phyloP scores from a whole-genome alignment of 2,329 filamentous ascomycete genomes.

The Aspergillus intermedius region DNA sequence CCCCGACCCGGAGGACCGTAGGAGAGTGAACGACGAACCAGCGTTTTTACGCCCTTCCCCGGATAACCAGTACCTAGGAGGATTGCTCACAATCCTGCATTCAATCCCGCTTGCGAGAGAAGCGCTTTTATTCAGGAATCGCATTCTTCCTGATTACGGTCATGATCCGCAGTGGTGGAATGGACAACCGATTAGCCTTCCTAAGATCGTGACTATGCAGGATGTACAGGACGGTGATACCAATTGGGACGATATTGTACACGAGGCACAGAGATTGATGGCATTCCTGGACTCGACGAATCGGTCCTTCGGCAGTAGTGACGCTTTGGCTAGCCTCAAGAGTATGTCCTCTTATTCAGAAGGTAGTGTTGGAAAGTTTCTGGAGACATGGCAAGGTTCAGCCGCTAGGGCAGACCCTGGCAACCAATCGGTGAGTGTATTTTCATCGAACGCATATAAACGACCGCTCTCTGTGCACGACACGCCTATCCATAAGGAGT shows the following conservation, averaged over 20 bases:
- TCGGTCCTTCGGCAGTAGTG: slow-evolving; percentile 53
- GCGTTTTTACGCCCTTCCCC: slow-evolving; percentile 53
- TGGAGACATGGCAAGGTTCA: slow-evolving; percentile 45
- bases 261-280: slow-evolving; percentile 56
- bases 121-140: slow-evolving; percentile 46
- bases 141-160: slow-evolving; percentile 47
- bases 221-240: slow-evolving; percentile 26
- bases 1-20: slow-evolving; percentile 45
- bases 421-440: slow-evolving; percentile 38
- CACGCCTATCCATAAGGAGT: slow-evolving; percentile 28
- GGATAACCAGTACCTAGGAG: slow-evolving; percentile 49
- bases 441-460: slow-evolving; percentile 43
- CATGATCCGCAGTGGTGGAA: slow-evolving; percentile 57
- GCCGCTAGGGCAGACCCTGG: slow-evolving; percentile 38
- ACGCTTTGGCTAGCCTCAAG: slow-evolving; percentile 43
- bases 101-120: slow-evolving; percentile 54
- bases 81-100: slow-evolving; percentile 56
- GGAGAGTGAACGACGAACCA: slow-evolving; percentile 44
- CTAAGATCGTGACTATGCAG: slow-evolving; percentile 45
- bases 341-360: slow-evolving; percentile 28
- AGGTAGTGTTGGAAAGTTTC: slow-evolving; percentile 38
- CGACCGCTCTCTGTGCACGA: slow-evolving; percentile 22
- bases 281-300: slow-evolving; percentile 54
- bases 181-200: slow-evolving; percentile 46
- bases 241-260: slow-evolving; percentile 43